Base-by-base conservation (phyloP, 306 rosid genomes). In the Vigna nakashimae region DNA sequence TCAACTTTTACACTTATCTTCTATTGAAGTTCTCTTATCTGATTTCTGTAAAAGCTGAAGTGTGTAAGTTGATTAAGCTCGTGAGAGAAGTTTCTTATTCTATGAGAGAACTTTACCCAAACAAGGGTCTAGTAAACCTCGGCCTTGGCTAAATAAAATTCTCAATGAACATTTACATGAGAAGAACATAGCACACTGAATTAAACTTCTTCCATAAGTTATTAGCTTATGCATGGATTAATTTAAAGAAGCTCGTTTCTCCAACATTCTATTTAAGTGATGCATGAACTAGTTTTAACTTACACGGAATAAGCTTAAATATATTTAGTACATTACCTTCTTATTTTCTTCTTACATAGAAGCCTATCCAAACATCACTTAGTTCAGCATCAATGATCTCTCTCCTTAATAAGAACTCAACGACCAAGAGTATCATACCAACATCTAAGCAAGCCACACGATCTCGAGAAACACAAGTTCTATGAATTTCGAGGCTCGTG, bases 391-490 rank as follows among this genome's bases (percentile, higher is more conserved):
- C 53, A 30, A 28, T 43, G 0, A 59, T 56, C 71, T 77, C 68
- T 55, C 43, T 51, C 43, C 30, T 18, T n/a, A 28, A 24, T 58
- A 22, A 56, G 38, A 72, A 26, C 34, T 82, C 24, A 40, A 43
- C 50, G 7, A 26, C 20, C 36, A 8, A 50, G 10, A 49, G 7
- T 51, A 71, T 69, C 71, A 42, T 69, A 28, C 16, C 32, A 62
- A 12, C 36, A 32, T 53, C 40, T 60, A 83, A 20, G 74, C 55
- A 64, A 66, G 48, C 62, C 60, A 28, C 65, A 66, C 42, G 7
- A 40, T 49, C 48, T 58, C 79, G 9, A 65, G 5, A 55, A 60
- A 70, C 28, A 55, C 10, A 58, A 80, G 18, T 20, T 80, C 45
- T 42, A 24, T 5, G 30, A 80, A 64, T 7, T 52, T 40, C 55